Evolutionary conservation across 805 yeast genomes (phyloP), one percentile per base, ranked within the genome.

Genomic region (Wickerhamomyces canadensis): DNA sequence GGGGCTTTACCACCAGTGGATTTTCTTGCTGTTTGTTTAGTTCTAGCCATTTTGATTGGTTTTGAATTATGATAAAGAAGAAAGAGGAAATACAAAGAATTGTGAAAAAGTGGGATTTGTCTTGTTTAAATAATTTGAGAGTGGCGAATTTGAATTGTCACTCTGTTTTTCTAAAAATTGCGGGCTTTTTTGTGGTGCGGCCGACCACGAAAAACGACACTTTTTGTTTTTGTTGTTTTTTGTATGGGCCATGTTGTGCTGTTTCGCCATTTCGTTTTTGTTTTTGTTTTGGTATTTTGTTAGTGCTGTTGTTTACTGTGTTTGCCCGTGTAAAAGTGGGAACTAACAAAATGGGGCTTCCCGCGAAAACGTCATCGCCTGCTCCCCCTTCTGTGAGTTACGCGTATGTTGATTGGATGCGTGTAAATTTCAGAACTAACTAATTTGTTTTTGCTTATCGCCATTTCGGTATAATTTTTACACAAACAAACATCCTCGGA

Each of bases 1-100:
- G 94, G 94, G 35, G 94, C 94, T 68, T 84, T 84, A 79, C 94
- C 94, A 80, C 94, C 94, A 56, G 94, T 84, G 50, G 93, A 84
- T 68, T 84, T 84, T 84, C 94, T 84, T 59, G 94, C 93, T 51
- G 94, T 84, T 78, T 84, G 94, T 67, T 84, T 84, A 48, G 94
- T 84, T 84, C 93, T 84, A 60, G 94, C 94, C 94, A 84, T 84
- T 63, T 47, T 49, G 37, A 13, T 19, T 16, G 22, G 53, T 47
- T 48, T 41, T 40, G 41, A 35, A 32, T 27, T 12, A 22, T 54
- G 43, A 47, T 21, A 27, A 19, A 15, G 9, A 24, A 8, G 3
- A 33, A 16, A 11, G 19, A 33, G 11, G 8, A 11, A 19, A 6
- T 16, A 22, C 29, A 23, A 13, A 21, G 21, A 27, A 14, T 14